phyloP scores from a whole-genome alignment of 2,329 filamentous ascomycete species.

The Hypoxylon sp. region DNA sequence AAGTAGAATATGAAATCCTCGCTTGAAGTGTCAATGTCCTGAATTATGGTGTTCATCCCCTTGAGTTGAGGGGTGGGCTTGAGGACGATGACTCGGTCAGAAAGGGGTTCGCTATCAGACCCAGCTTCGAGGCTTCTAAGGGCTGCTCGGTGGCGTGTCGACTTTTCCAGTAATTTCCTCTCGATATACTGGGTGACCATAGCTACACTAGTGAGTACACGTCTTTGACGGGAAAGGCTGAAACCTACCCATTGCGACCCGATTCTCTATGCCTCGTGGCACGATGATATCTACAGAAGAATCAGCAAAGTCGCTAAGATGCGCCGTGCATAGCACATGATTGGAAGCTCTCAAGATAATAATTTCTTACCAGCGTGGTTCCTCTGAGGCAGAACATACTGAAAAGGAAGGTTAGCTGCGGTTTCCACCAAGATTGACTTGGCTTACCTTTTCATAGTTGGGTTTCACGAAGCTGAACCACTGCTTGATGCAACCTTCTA shows the following conservation, averaged over 20 bases:
- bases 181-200: slow-evolving; percentile 97
- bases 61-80: slow-evolving; percentile 83
- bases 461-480: slow-evolving; percentile 98
- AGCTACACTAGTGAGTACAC: slow-evolving; percentile 60
- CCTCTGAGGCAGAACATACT: slow-evolving; percentile 91
- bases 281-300: slow-evolving; percentile 83
- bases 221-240: neutral
- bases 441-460: slow-evolving; percentile 82
- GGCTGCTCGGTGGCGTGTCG: slow-evolving; percentile 82
- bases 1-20: slow-evolving; percentile 99
- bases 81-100: slow-evolving; percentile 80
- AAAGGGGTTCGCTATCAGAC: slow-evolving; percentile 79
- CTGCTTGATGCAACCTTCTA: slow-evolving; percentile 97
- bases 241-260: slow-evolving; percentile 83
- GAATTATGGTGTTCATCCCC: slow-evolving; percentile 92
- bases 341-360: slow-evolving; percentile 43
- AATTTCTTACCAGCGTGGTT: slow-evolving; percentile 77
- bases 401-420: slow-evolving; percentile 39
- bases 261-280: slow-evolving; percentile 93
- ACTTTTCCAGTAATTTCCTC: slow-evolving; percentile 88
- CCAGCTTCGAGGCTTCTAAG: slow-evolving; percentile 82
- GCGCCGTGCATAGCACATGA: slow-evolving; percentile 33
- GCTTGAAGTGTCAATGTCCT: slow-evolving; percentile 81
- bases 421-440: neutral
- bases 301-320: slow-evolving; percentile 18